These are phyloP conservation scores for Fabrea salina DNA, from an alignment of 169 alveolate genomes.

Conservation along the genomic window DNA sequence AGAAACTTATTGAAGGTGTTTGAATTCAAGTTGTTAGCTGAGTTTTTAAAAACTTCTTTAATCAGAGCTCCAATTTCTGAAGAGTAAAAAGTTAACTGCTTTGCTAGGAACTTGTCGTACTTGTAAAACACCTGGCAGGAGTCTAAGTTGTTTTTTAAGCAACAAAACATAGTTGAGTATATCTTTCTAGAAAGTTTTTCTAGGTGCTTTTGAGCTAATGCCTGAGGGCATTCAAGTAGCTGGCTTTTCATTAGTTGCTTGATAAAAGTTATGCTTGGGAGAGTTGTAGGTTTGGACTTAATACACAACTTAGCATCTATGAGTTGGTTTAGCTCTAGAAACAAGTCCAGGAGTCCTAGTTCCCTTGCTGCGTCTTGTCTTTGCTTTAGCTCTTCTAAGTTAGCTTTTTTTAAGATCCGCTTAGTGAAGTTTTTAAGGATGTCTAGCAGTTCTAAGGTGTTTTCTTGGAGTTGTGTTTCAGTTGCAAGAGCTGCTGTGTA, in stretches of 20 bases:
- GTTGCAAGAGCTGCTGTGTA: background rate
- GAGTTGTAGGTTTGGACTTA: too few species aligned
- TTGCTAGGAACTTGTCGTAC: constrained; percentile 6
- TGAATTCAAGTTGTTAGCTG: constrained; percentile 1
- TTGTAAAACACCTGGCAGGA: background rate
- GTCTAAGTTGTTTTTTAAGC: constrained; percentile 12
- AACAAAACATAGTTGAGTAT: background rate
- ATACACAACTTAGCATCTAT: background rate
- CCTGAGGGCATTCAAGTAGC: background rate
- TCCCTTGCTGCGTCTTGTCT: constrained; percentile 20
- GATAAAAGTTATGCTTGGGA: background rate
- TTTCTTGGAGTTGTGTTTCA: background rate
- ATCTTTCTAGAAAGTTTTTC: background rate
- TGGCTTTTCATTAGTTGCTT: background rate
- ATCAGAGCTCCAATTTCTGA: background rate
- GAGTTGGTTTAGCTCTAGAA: background rate
- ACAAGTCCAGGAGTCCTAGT: constrained; percentile 3
- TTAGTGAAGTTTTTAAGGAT: background rate
- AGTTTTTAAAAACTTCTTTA: constrained; percentile 23
- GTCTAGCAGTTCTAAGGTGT: background rate
- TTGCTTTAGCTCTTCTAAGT: background rate
- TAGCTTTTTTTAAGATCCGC: background rate
- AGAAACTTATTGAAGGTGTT: background rate
- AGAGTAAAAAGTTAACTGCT: background rate
- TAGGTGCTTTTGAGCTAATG: background rate